These are phyloP conservation scores for Botrytis porri DNA, from an alignment of 2,329 filamentous ascomycete species.

Conservation along the genomic window DNA sequence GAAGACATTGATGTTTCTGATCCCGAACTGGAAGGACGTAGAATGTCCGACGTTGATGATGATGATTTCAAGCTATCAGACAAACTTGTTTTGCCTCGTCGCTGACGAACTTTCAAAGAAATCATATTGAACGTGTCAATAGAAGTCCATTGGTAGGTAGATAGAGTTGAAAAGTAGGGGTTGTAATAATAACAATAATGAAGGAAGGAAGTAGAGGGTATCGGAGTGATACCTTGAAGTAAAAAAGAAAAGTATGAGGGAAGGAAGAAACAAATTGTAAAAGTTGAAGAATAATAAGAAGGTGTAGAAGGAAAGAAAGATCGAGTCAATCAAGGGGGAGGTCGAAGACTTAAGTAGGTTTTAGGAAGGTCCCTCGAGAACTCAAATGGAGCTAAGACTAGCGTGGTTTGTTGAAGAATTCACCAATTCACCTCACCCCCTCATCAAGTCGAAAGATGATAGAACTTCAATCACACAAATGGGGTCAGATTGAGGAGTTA, in stretches of 20 bases:
- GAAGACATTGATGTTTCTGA: neutral
- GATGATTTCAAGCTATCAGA: neutral
- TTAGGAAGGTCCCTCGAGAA: neutral
- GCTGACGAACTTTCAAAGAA: neutral
- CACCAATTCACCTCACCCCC: neutral
- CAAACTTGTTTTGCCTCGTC: neutral
- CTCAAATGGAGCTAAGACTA: neutral
- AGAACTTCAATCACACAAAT: neutral
- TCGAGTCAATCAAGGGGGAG: neutral
- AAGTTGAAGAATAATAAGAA: neutral
- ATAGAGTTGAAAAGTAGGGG: neutral
- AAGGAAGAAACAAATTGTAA: neutral
- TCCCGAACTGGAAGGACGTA: neutral
- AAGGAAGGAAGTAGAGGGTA: neutral
- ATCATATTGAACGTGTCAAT: neutral
- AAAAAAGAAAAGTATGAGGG: neutral
- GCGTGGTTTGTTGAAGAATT: neutral
- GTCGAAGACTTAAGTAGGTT: neutral
- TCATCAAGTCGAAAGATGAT: neutral
- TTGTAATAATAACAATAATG: neutral
- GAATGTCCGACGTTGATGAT: neutral
- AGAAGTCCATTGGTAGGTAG: neutral
- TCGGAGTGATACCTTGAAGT: neutral
- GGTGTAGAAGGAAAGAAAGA: neutral
- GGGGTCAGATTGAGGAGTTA: neutral